Conservation (phyloP, 176 grass and related monocot species). For the Poa annua region DNA sequence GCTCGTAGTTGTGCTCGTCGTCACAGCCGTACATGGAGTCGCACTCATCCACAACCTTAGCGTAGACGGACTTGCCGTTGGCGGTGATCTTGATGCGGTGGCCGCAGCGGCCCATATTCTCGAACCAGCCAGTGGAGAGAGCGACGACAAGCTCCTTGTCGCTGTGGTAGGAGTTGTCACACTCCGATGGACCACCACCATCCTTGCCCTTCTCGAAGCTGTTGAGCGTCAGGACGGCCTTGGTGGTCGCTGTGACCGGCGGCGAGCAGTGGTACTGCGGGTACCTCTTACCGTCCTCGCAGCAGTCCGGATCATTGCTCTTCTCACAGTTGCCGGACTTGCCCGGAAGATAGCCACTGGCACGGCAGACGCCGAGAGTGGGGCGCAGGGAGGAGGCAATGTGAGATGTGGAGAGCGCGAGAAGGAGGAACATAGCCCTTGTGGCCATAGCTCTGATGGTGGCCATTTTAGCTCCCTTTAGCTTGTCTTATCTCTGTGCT, state of each 20-base stretch:
- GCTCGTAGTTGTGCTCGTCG: slow-evolving; percentile 46
- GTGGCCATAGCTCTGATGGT: neutral
- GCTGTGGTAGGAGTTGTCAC: slow-evolving; percentile 50
- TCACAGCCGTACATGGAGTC: slow-evolving; percentile 66
- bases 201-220: slow-evolving; percentile 65
- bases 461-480: slow-evolving; percentile 11
- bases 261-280: slow-evolving; percentile 65
- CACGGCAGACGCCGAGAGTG: slow-evolving; percentile 13
- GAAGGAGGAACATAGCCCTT: slow-evolving; percentile 29
- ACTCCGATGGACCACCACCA: slow-evolving; percentile 50
- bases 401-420: slow-evolving; percentile 38
- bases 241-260: slow-evolving; percentile 45
- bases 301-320: slow-evolving; percentile 54
- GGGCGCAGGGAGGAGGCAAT: slow-evolving; percentile 35
- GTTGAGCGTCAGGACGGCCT: slow-evolving; percentile 52
- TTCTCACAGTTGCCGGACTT: slow-evolving; percentile 51
- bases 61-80: slow-evolving; percentile 35
- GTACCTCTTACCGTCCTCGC: slow-evolving; percentile 56
- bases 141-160: slow-evolving; percentile 54
- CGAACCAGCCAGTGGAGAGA: slow-evolving; percentile 62
- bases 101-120: neutral
- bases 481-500: too few species aligned
- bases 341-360: slow-evolving; percentile 54
- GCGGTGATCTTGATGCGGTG: slow-evolving; percentile 52
- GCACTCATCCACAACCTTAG: slow-evolving; percentile 74